Evolutionary conservation across 169 alveolate species (phyloP), one percentile per base, ranked within the genome.

Genomic region (Eimeria tenella): DNA sequence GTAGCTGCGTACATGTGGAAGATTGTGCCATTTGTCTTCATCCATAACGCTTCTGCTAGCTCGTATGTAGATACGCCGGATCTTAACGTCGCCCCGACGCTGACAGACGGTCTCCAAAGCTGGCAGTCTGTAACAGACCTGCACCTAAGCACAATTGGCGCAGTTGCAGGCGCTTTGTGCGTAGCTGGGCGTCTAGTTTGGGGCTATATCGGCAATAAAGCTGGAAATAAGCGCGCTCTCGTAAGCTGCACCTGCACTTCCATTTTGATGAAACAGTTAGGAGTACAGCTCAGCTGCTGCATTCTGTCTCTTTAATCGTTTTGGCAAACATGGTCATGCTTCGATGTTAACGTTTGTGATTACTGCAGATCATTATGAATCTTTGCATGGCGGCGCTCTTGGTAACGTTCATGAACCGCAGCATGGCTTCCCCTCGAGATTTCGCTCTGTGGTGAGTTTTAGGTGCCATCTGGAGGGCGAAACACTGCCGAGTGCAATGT

Each of bases 1-100:
- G 87, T 91, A 63, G 86, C 88, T 9, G 91, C 87, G 17, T 74
- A 77, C 84, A 74, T 81, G 71, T 91, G 95, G 95, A 91, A 91
- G 65, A 79, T 81, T 17, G 91, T 91, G 6, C 95, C 95, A 3
- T 86, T 91, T 56, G 91, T 62, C 5, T 83, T 83, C 52, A 83
- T 83, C 10, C 91, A 83, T 62, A 60, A 83, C 25, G 77, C 52
- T 75, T 49, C 79, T 17, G 23, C 79, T 62, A 83, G 79, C 77
- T 6, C 50, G 10, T 62, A 83, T 42, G 5, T 83, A 25, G 91
- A 62, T 42, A 25, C 91, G 1, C 65, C 77, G 25, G 91, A 83
- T 68, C 91, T 8, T 7, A 83, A 49, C 91, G 63, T 83, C n/a
- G 68, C 60, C 62, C 91, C 91, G 42, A 68, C 88, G 25, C 25